A percentile compares a stretch with the other conserved stretches of the same genome.
These are phyloP conservation scores for Penicillium soppii DNA, from an alignment of 495 filamentous ascomycete species.

Conservation along the genomic window DNA sequence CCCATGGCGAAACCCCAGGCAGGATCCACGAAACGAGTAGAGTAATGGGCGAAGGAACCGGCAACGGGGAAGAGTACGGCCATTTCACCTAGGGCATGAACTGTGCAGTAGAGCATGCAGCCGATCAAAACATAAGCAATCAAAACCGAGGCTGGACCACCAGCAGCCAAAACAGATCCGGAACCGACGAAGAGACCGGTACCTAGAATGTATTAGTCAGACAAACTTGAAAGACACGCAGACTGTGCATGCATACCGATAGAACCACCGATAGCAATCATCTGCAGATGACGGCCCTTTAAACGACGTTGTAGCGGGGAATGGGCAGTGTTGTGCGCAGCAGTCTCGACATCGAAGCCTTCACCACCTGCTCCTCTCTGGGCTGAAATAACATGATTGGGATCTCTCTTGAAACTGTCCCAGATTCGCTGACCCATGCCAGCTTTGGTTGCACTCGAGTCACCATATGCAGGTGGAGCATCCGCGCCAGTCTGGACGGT, in stretches of 20 bases:
- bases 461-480: conserved; percentile 38
- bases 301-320: conserved; percentile 73
- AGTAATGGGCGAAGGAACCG: conserved; percentile 90
- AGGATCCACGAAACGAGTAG: conserved; percentile 88
- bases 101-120: conserved; percentile 86
- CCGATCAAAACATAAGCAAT: conserved; percentile 83
- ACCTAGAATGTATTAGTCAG: conserved; percentile 45
- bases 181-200: conserved; percentile 91
- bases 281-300: conserved; percentile 86
- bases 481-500: conserved; percentile 25
- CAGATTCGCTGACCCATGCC: conserved; percentile 51
- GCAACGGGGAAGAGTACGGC: conserved; percentile 88
- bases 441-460: conserved; percentile 29
- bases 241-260: conserved; percentile 61
- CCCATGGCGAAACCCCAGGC: conserved; percentile 99
- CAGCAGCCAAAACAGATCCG: conserved; percentile 70
- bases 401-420: conserved; percentile 83
- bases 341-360: conserved; percentile 72
- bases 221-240: background rate
- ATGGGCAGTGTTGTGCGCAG: conserved; percentile 70
- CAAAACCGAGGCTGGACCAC: conserved; percentile 82
- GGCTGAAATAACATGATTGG: conserved; percentile 59
- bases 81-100: conserved; percentile 90
- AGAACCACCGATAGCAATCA: conserved; percentile 95
- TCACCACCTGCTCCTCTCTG: conserved; percentile 57